phyloP scores from a whole-genome alignment of 257 asterid species.

The Oldenlandia corymbosa region DNA sequence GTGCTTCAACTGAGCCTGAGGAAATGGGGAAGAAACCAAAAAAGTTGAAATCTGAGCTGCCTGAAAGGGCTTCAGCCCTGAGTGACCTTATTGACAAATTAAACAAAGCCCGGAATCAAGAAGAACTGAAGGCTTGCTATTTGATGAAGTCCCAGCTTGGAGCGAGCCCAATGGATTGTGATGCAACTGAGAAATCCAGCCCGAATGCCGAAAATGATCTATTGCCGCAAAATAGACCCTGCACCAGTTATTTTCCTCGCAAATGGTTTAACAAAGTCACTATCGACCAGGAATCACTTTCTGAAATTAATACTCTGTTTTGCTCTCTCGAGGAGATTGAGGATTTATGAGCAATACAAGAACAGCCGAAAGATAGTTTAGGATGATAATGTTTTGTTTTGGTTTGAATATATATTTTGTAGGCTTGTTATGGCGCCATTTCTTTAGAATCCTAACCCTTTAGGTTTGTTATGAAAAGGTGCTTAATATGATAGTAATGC shows the following conservation, averaged over 20 bases:
- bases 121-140: slow-evolving; percentile 64
- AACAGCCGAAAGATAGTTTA: neutral
- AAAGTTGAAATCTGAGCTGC: slow-evolving; percentile 40
- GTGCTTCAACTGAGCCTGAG: slow-evolving; percentile 42
- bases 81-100: slow-evolving; percentile 64
- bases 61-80: slow-evolving; percentile 43
- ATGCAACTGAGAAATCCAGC: slow-evolving; percentile 10
- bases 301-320: slow-evolving; percentile 47
- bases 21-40: slow-evolving; percentile 37
- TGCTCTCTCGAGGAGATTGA: slow-evolving; percentile 57
- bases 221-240: slow-evolving; percentile 13
- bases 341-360: slow-evolving; percentile 41
- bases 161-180: slow-evolving; percentile 24
- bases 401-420: too few relatives aligned
- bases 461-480: neutral
- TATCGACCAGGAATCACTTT: slow-evolving; percentile 47
- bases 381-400: too few relatives aligned
- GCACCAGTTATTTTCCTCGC: slow-evolving; percentile 26
- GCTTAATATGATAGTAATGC: neutral
- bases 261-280: slow-evolving; percentile 48
- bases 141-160: slow-evolving; percentile 45
- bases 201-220: slow-evolving; percentile 18
- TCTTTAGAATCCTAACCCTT: neutral
- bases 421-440: neutral
- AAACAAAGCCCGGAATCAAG: slow-evolving; percentile 64